These are phyloP conservation scores for Guadua angustifolia DNA, from an alignment of 176 grass and related monocot species.

Conservation along the genomic window DNA sequence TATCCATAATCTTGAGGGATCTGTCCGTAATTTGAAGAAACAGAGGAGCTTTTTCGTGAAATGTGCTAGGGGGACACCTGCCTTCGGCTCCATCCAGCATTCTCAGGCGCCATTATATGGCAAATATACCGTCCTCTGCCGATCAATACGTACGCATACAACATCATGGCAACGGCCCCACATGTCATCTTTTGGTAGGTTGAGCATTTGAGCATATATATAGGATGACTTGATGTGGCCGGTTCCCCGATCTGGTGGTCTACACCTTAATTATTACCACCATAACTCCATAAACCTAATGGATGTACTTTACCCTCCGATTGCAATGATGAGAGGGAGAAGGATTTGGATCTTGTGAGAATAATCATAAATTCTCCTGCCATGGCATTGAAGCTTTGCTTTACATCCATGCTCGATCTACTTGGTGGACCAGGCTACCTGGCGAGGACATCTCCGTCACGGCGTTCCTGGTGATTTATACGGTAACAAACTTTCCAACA, in stretches of 20 bases:
- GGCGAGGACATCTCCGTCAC: slow-evolving; percentile 25
- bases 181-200: not conserved
- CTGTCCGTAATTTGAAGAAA: no score
- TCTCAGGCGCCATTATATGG: no score
- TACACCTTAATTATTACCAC: not conserved
- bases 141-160: slow-evolving; percentile 52
- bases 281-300: slow-evolving; percentile 14
- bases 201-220: not conserved
- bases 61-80: no score
- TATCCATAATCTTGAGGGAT: no score
- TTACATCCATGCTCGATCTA: not conserved
- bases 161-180: slow-evolving; percentile 46
- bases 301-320: slow-evolving; percentile 19
- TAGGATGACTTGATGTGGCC: no score
- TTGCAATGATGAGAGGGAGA: slow-evolving; percentile 43
- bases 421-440: not conserved
- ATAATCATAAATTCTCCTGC: slow-evolving; percentile 50
- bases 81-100: no score
- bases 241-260: not conserved
- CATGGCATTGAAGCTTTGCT: slow-evolving; percentile 45
- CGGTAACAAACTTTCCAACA: no score
- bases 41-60: no score
- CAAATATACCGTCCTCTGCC: slow-evolving; percentile 48
- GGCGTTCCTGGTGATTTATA: no score
- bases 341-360: slow-evolving; percentile 51